Evolutionary conservation across 805 yeast genomes (phyloP).

Genomic region (Zygoascus flipseniorum): DNA sequence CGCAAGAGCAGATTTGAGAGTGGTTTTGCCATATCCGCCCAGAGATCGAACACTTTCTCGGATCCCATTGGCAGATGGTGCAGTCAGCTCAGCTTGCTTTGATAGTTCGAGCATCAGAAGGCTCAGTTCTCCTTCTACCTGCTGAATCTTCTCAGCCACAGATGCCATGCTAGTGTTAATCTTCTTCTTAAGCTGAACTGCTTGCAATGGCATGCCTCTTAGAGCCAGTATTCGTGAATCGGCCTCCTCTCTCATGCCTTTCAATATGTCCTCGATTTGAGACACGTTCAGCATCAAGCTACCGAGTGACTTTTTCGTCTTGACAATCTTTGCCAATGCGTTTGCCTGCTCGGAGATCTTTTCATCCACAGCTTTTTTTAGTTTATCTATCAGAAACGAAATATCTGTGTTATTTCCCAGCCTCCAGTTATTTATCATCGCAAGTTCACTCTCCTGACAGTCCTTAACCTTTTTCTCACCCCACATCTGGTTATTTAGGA

Average conservation of each 20-base stretch:
- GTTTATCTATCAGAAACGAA: slow-evolving; percentile 4
- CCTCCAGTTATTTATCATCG: slow-evolving; percentile 8
- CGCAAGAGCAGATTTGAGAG: neutral
- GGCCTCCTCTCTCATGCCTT: slow-evolving; percentile 4
- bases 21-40: neutral
- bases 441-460: slow-evolving; percentile 8
- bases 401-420: slow-evolving; percentile 7
- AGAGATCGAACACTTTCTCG: neutral
- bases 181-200: slow-evolving; percentile 15
- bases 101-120: slow-evolving; percentile 10
- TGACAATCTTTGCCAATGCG: slow-evolving; percentile 1
- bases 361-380: neutral
- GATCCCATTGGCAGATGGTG: slow-evolving; percentile 11
- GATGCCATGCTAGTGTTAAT: neutral
- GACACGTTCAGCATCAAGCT: slow-evolving; percentile 6
- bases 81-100: slow-evolving; percentile 1
- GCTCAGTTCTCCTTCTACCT: slow-evolving; percentile 10
- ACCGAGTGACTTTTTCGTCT: slow-evolving; percentile 5
- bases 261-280: slow-evolving; percentile 11
- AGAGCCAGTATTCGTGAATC: slow-evolving; percentile 10
- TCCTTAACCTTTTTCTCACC: neutral
- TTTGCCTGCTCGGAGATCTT: neutral
- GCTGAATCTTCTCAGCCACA: slow-evolving; percentile 8
- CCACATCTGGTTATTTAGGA: neutral
- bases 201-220: slow-evolving; percentile 14